Conservation (phyloP, 2,329 filamentous ascomycete genomes). For the Fusarium sp. region DNA sequence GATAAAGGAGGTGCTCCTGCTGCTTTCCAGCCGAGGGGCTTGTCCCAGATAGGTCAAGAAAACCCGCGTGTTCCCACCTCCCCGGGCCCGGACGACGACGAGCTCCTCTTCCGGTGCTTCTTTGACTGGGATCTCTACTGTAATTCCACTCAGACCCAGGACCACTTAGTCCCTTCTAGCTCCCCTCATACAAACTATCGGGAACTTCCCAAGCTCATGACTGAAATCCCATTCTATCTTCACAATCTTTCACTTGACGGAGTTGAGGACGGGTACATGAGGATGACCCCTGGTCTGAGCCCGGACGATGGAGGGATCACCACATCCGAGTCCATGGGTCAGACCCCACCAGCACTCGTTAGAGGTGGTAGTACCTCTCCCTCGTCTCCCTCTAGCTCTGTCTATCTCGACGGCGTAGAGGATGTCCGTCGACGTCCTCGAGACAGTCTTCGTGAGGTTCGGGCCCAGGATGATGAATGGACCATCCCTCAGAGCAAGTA, state of each 20-base stretch:
- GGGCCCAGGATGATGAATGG: constrained; percentile 56
- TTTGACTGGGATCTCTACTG: constrained; percentile 55
- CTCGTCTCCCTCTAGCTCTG: constrained; percentile 55
- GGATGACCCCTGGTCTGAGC: constrained; percentile 51
- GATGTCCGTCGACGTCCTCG: constrained; percentile 48
- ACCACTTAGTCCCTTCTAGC: constrained; percentile 45
- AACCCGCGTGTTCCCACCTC: constrained; percentile 53
- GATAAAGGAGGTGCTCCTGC: constrained; percentile 45
- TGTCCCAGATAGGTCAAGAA: constrained; percentile 52
- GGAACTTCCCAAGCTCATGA: constrained; percentile 51
- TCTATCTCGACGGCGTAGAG: constrained; percentile 49
- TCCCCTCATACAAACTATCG: constrained; percentile 47
- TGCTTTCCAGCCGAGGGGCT: constrained; percentile 47
- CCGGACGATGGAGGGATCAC: constrained; percentile 50
- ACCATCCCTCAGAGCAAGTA: constrained; percentile 55
- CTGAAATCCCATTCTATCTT: constrained; percentile 51
- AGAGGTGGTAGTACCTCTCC: constrained; percentile 55
- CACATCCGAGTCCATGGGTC: constrained; percentile 53
- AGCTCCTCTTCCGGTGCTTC: constrained; percentile 51
- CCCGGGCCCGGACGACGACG: constrained; percentile 49
- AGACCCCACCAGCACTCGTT: constrained; percentile 54
- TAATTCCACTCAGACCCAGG: constrained; percentile 49
- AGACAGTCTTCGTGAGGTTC: constrained; percentile 51
- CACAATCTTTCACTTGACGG: constrained; percentile 50
- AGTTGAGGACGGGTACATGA: constrained; percentile 48